These are phyloP conservation scores for Fusarium napiforme DNA, from an alignment of 2,329 filamentous ascomycete species.

Conservation along the genomic window DNA sequence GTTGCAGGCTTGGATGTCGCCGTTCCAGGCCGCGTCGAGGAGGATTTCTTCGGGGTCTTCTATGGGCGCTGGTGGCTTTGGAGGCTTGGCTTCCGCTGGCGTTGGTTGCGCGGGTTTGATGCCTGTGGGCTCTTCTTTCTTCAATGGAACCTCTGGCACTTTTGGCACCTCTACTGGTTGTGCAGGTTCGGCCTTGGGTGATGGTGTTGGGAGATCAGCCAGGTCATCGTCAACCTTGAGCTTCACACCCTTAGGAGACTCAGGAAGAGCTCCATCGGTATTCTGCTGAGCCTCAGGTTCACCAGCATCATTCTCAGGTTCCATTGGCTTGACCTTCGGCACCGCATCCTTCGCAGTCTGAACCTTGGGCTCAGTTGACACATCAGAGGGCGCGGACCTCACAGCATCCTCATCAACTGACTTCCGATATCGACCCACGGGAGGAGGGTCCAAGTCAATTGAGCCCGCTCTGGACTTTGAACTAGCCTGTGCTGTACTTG, in stretches of 20 bases:
- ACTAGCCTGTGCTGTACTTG: background rate
- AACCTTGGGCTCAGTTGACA: background rate
- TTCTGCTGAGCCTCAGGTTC: background rate
- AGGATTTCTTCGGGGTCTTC: conserved; percentile 40
- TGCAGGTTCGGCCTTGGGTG: background rate
- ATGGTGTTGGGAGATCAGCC: background rate
- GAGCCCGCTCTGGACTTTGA: conserved; percentile 7
- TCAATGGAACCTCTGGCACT: background rate
- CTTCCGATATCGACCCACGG: conserved; percentile 1
- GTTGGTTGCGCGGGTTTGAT: background rate
- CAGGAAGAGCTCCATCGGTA: background rate
- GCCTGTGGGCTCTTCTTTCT: background rate
- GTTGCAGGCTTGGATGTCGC: conserved; percentile 42
- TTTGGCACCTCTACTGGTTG: background rate
- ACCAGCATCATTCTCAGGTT: background rate
- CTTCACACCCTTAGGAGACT: background rate
- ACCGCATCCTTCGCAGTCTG: background rate
- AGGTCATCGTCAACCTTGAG: conserved; percentile 5
- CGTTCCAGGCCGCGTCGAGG: conserved; percentile 50
- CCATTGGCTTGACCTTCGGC: background rate
- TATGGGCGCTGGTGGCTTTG: background rate
- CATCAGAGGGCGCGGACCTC: background rate
- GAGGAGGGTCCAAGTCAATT: conserved; percentile 28
- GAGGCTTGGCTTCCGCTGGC: background rate
- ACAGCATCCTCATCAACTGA: background rate